Evolutionary conservation across 371 early-diverging fungal species (phyloP).

Genomic region (Actinomucor elegans): DNA sequence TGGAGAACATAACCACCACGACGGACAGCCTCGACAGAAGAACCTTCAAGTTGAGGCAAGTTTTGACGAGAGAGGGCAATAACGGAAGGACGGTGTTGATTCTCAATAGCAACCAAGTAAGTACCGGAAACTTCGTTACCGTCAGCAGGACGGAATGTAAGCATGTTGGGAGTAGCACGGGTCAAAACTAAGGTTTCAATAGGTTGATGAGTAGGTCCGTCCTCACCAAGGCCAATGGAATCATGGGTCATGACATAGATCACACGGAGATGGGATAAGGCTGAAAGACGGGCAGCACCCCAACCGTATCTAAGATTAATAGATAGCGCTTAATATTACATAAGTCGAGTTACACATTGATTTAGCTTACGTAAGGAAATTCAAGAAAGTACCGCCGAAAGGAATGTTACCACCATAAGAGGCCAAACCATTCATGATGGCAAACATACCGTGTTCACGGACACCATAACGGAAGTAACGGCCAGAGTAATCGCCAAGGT

Average conservation of each 20-base stretch:
- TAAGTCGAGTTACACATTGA: not conserved
- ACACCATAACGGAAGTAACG: conserved; percentile 97
- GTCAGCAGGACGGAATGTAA: conserved; percentile 93
- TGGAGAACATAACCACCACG: conserved; percentile 82
- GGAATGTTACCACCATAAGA: conserved; percentile 92
- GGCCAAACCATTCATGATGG: conserved; percentile 93
- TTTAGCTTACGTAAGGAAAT: conserved; percentile 83
- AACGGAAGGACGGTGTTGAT: conserved; percentile 78
- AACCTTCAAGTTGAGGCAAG: conserved; percentile 86
- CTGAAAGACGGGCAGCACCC: conserved; percentile 92
- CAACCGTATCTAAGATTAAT: conserved; percentile 70
- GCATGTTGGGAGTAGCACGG: conserved; percentile 94
- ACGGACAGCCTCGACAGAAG: conserved; percentile 76
- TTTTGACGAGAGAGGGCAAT: conserved; percentile 95
- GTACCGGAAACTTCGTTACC: conserved; percentile 96
- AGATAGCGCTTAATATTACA: no score
- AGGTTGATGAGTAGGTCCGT: conserved; percentile 99
- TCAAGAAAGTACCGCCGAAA: conserved; percentile 96
- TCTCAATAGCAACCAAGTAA: conserved; percentile 80
- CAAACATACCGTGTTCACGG: conserved; percentile 99
- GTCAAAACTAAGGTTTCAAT: conserved; percentile 95
- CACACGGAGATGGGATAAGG: conserved; percentile 86
- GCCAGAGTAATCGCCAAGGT: conserved; percentile 81
- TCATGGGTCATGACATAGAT: conserved; percentile 99
- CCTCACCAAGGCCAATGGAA: conserved; percentile 98